phyloP scores from a whole-genome alignment of 805 yeast genomes.

The Zygosaccharomyces pseudorouxii region DNA sequence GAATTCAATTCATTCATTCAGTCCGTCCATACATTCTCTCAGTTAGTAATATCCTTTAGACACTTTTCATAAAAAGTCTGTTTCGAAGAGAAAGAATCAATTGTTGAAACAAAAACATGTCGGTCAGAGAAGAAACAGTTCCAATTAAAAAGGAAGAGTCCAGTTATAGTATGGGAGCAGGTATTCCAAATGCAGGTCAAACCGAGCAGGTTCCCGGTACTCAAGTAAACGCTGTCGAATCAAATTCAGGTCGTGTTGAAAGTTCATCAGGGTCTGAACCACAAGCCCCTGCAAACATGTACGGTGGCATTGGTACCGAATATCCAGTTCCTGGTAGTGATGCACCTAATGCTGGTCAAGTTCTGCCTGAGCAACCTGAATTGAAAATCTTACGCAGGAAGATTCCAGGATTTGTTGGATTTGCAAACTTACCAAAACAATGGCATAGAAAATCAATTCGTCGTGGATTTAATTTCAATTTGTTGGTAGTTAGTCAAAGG shows the following conservation, averaged over 20 bases:
- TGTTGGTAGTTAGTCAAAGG: constrained; percentile 85
- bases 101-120: constrained; percentile 4
- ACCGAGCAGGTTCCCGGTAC: constrained; percentile 3
- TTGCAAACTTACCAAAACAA: constrained; percentile 95
- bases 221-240: neutral
- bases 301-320: neutral
- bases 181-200: neutral
- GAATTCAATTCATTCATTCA: neutral
- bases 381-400: constrained; percentile 71
- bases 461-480: constrained; percentile 82
- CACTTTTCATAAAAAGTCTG: neutral
- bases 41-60: neutral
- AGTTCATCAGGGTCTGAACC: neutral
- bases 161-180: constrained; percentile 1
- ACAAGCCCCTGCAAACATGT: neutral
- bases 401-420: constrained; percentile 90
- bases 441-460: constrained; percentile 94
- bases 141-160: constrained; percentile 15
- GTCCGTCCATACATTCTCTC: neutral
- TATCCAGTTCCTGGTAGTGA: neutral
- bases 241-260: neutral
- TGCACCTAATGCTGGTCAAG: constrained; percentile 19
- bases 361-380: constrained; percentile 37
- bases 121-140: constrained; percentile 7
- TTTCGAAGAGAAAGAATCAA: neutral